These are phyloP conservation scores for Sanguinoderma infundibulare DNA, from an alignment of 1,284 basidiomycete species.

Conservation along the genomic window DNA sequence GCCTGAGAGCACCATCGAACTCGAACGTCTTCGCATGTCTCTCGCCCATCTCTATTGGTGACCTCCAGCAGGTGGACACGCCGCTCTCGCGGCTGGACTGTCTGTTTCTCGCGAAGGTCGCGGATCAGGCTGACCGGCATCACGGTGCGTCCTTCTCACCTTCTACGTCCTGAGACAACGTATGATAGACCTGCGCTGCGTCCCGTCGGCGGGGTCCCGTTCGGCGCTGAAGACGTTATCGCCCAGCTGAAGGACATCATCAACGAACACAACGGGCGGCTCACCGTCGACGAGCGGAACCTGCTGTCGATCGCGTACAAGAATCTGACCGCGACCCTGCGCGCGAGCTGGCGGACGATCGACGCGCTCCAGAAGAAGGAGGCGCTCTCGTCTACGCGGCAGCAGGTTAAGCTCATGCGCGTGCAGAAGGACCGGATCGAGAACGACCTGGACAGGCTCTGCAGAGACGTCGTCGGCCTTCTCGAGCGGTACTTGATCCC, in stretches of 20 bases:
- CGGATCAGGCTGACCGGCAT: conserved; percentile 69
- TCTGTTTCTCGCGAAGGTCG: conserved; percentile 64
- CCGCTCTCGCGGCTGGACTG: conserved; percentile 40
- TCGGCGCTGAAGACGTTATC: conserved; percentile 55
- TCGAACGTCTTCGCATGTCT: conserved; percentile 6
- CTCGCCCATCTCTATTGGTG: conserved; percentile 9
- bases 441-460: conserved; percentile 56
- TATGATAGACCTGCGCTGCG: not conserved
- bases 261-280: conserved; percentile 48
- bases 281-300: conserved; percentile 69
- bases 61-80: conserved; percentile 23
- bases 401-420: conserved; percentile 53
- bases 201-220: too few relatives aligned
- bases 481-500: conserved; percentile 59
- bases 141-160: conserved; percentile 47
- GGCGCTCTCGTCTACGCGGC: conserved; percentile 35
- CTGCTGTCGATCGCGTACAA: conserved; percentile 74
- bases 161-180: not conserved
- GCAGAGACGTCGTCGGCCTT: conserved; percentile 61
- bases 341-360: conserved; percentile 66
- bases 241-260: conserved; percentile 61
- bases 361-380: conserved; percentile 59
- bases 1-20: not conserved
- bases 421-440: conserved; percentile 59
- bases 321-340: conserved; percentile 64